phyloP scores from a whole-genome alignment of 1,284 basidiomycete species.

The Rhodotorula sp. region DNA sequence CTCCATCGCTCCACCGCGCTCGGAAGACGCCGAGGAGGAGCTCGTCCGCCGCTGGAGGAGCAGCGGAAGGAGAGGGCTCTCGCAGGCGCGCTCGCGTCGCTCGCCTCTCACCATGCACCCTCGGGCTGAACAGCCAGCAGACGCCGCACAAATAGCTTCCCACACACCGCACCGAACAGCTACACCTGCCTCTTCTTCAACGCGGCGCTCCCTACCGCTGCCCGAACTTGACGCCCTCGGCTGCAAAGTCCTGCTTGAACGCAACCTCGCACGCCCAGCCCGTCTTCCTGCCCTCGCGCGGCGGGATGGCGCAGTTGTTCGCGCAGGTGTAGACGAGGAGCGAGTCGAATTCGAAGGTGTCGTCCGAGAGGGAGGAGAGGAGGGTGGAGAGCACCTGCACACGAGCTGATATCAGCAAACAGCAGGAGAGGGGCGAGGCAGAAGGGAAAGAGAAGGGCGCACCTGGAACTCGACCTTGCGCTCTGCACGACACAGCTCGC shows the following conservation, averaged over 20 bases:
- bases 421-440: fast-evolving
- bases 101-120: too few relatives aligned
- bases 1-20: too few relatives aligned
- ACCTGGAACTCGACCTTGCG: constrained; percentile 42
- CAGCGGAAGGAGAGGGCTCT: too few relatives aligned
- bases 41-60: too few relatives aligned
- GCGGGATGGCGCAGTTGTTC: constrained; percentile 33
- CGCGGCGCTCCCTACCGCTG: not conserved
- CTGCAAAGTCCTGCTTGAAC: constrained; percentile 35
- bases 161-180: not conserved
- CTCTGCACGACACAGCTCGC: constrained; percentile 31
- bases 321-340: constrained; percentile 40
- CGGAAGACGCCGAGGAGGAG: too few relatives aligned
- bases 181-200: not conserved
- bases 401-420: too few relatives aligned
- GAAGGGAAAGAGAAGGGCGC: not conserved
- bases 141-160: too few relatives aligned
- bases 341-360: constrained; percentile 35
- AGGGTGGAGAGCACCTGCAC: constrained; percentile 37
- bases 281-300: constrained; percentile 6
- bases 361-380: constrained; percentile 30
- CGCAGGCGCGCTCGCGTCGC: too few relatives aligned
- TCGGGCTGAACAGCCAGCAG: too few relatives aligned
- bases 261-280: constrained; percentile 37
- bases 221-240: constrained; percentile 33